Evolutionary conservation across 2,329 filamentous ascomycete genomes (phyloP).

Genomic region (Venturia aucupariae): DNA sequence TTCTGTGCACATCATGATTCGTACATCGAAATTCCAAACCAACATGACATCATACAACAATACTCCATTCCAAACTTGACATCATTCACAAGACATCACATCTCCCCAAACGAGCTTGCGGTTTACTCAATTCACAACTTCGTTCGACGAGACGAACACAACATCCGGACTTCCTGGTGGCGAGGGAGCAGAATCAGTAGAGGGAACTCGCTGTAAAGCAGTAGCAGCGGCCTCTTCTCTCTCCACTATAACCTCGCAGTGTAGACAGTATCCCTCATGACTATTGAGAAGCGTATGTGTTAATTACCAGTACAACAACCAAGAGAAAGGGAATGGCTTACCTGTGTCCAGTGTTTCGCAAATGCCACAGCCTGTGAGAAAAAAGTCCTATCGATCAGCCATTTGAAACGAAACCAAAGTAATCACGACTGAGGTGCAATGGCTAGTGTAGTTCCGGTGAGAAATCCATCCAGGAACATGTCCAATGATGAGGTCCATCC

Average conservation of each 20-base stretch:
- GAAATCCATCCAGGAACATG: background rate
- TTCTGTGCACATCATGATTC: background rate
- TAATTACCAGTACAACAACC: background rate
- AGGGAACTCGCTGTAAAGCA: background rate
- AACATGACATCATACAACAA: background rate
- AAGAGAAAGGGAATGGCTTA: background rate
- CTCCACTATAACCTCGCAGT: background rate
- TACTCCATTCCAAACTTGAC: background rate
- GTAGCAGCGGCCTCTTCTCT: background rate
- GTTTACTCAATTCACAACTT: background rate
- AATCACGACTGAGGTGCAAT: background rate
- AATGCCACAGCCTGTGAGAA: constrained; percentile 3
- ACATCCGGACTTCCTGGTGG: background rate
- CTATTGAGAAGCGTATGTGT: background rate
- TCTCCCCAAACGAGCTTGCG: background rate
- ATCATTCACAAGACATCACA: background rate
- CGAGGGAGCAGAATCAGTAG: background rate
- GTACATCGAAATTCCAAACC: background rate
- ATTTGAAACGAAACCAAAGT: background rate
- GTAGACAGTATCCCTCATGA: background rate
- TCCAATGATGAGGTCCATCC: background rate
- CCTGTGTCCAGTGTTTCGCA: background rate
- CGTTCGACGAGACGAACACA: background rate
- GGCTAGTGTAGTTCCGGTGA: background rate
- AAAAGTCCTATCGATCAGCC: background rate